Base-by-base conservation (phyloP, 208 protist genomes). In the Wallacemonas collosoma region DNA sequence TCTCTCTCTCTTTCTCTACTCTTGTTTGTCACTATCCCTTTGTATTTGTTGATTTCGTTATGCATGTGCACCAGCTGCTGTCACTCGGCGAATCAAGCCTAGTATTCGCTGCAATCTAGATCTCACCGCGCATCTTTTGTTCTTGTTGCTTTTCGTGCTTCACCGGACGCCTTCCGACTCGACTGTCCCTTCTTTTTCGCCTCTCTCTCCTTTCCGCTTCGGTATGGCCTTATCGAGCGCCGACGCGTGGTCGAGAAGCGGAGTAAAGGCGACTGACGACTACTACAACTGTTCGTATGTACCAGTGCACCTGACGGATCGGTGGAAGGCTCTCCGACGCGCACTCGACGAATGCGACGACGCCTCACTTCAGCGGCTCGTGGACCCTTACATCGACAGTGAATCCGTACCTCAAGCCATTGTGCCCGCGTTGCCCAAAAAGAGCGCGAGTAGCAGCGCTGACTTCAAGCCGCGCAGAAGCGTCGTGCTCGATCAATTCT, bases 251-350 rank as follows among this genome's bases (percentile, higher is more conserved):
- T 4, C 12, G 8, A 65, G n/a, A 41, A 14, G 17, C n/a, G 60
- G 60, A 12, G 60, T 65, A 14, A 65, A 53, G 41, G 60, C 60
- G 8, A 53, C 35, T 55, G 73, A 85, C 36, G 84, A 89, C 62
- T 89, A 86, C 73, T 89, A 84, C 76, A 76, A 73, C 65, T 71
- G 66, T 53, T 68, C 71, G 51, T 84, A 86, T 63, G 81, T 82
- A 14, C 84, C 84, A 0, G 35, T 51, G 12, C 45, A 77, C 8
- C 64, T 89, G 43, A 47, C 83, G 36, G 62, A 66, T 2, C 68
- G 74, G 62, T 89, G 81, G 80, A 48, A 53, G 15, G 73, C 35
- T 1, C 77, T 86, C 2, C 67, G 67, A 36, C n/a, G 36, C 65
- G 68, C 50, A 3, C 54, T 62, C 50, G 55, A 71, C 15, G 53